Percentiles rank a stretch among this genome's conserved stretches.
These are phyloP conservation scores for Nakazawaea wickerhamii DNA, from an alignment of 805 yeast genomes.

Conservation along the genomic window DNA sequence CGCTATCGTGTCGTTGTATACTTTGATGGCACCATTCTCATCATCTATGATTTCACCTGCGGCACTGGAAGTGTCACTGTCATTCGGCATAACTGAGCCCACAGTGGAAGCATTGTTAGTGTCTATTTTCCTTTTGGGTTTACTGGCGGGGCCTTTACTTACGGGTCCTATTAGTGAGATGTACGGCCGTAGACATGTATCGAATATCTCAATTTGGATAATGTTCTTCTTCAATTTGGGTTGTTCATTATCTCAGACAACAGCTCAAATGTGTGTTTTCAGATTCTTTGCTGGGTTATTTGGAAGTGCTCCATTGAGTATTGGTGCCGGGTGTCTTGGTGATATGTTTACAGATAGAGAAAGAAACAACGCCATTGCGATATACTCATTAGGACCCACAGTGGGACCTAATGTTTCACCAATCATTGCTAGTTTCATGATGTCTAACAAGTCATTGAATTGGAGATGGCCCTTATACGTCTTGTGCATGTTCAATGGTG, in stretches of 20 bases:
- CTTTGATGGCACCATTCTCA: slow-evolving; percentile 56
- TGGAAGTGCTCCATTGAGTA: slow-evolving; percentile 62
- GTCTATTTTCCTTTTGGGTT: slow-evolving; percentile 61
- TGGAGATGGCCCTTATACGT: slow-evolving; percentile 69
- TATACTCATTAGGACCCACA: slow-evolving; percentile 45
- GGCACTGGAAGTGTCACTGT: slow-evolving; percentile 38
- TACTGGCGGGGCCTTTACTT: slow-evolving; percentile 63
- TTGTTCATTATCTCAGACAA: slow-evolving; percentile 54
- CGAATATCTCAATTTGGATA: slow-evolving; percentile 45
- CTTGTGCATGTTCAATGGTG: slow-evolving; percentile 47
- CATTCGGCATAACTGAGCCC: slow-evolving; percentile 35
- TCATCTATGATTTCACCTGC: slow-evolving; percentile 64
- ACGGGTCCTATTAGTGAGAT: slow-evolving; percentile 67
- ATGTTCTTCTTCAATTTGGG: slow-evolving; percentile 47
- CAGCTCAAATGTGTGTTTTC: slow-evolving; percentile 51
- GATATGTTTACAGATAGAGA: slow-evolving; percentile 50
- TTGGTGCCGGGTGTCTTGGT: slow-evolving; percentile 65
- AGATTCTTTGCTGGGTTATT: slow-evolving; percentile 63
- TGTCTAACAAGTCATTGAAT: slow-evolving; percentile 38
- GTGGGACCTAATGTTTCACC: slow-evolving; percentile 62
- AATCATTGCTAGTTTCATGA: slow-evolving; percentile 47
- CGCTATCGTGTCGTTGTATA: slow-evolving; percentile 44
- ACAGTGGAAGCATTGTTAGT: slow-evolving; percentile 49
- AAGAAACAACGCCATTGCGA: slow-evolving; percentile 51
- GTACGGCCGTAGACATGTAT: slow-evolving; percentile 55